Percentiles rank a stretch among this genome's conserved stretches.
Conservation (phyloP, 2,329 filamentous ascomycete species). For the Harringtonia aguacate region DNA sequence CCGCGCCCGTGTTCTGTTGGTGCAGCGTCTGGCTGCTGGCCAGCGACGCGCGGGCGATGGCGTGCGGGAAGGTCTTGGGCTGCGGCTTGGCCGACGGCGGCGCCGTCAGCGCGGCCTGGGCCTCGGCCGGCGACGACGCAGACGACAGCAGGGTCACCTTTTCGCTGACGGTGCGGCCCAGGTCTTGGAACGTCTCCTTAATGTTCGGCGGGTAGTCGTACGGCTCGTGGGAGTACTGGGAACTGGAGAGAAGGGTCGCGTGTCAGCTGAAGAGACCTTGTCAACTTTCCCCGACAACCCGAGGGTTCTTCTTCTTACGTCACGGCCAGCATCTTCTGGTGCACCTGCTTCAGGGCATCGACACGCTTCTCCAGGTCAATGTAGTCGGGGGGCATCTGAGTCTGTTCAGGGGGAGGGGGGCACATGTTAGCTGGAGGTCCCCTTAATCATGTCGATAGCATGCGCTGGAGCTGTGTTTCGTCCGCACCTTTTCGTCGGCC, state of each 20-base stretch:
- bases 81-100: slow-evolving; percentile 87
- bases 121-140: slow-evolving; percentile 79
- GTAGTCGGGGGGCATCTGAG: slow-evolving; percentile 93
- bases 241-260: slow-evolving; percentile 36
- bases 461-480: too few relatives aligned
- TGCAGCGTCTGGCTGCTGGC: slow-evolving; percentile 78
- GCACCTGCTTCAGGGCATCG: slow-evolving; percentile 91
- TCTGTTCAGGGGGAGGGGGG: too few relatives aligned
- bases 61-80: slow-evolving; percentile 97
- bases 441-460: too few relatives aligned
- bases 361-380: slow-evolving; percentile 97
- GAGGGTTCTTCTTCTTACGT: slow-evolving; percentile 61
- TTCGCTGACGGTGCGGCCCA: slow-evolving; percentile 90
- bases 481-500: slow-evolving; percentile 74
- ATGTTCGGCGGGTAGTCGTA: slow-evolving; percentile 97
- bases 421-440: neutral
- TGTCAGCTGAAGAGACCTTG: neutral
- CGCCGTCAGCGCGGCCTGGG: slow-evolving; percentile 85
- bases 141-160: slow-evolving; percentile 86
- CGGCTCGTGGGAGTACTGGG: slow-evolving; percentile 82
- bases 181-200: slow-evolving; percentile 93
- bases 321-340: slow-evolving; percentile 93
- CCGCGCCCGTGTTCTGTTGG: slow-evolving; percentile 67
- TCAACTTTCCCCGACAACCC: too few relatives aligned
- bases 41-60: slow-evolving; percentile 81